A percentile compares a stretch with the other conserved stretches of the same genome.
These are phyloP conservation scores for Neopestalotiopsis clavispora DNA, from an alignment of 2,329 filamentous ascomycete species.

Conservation along the genomic window DNA sequence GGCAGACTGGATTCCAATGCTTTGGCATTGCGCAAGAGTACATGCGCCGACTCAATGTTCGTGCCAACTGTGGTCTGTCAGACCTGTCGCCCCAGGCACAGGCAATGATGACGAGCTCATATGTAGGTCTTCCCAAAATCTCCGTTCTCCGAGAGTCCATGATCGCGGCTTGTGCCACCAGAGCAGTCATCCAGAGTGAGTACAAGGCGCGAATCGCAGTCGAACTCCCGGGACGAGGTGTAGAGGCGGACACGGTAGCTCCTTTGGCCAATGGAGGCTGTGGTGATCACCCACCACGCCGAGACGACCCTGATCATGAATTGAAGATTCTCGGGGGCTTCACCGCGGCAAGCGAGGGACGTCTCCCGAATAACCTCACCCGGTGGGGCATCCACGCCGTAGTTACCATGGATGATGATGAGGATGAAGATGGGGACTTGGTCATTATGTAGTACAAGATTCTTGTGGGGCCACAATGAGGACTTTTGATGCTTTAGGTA, in stretches of 20 bases:
- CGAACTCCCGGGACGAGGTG: conserved; percentile 2
- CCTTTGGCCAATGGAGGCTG: background rate
- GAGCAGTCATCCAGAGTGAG: background rate
- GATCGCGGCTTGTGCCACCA: background rate
- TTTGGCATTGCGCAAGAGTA: conserved; percentile 3
- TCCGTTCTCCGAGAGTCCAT: conserved; percentile 6
- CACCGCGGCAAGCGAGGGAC: no score
- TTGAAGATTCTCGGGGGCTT: no score
- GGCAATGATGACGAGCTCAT: background rate
- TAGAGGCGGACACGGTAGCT: background rate
- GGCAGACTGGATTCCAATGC: conserved; percentile 6
- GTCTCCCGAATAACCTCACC: no score
- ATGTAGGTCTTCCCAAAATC: background rate
- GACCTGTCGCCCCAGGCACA: background rate
- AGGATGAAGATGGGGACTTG: no score
- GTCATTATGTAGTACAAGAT: no score
- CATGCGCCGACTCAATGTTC: conserved; percentile 1
- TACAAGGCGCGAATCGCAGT: conserved; percentile 5
- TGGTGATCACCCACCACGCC: background rate
- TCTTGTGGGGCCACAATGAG: no score
- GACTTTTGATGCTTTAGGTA: no score
- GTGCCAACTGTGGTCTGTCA: background rate
- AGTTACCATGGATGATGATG: no score
- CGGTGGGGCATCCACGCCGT: no score
- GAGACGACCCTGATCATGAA: background rate